Evolutionary conservation across 2,329 filamentous ascomycete species (phyloP), one percentile per base, ranked within the genome.

Genomic region (Talaromyces sp.): DNA sequence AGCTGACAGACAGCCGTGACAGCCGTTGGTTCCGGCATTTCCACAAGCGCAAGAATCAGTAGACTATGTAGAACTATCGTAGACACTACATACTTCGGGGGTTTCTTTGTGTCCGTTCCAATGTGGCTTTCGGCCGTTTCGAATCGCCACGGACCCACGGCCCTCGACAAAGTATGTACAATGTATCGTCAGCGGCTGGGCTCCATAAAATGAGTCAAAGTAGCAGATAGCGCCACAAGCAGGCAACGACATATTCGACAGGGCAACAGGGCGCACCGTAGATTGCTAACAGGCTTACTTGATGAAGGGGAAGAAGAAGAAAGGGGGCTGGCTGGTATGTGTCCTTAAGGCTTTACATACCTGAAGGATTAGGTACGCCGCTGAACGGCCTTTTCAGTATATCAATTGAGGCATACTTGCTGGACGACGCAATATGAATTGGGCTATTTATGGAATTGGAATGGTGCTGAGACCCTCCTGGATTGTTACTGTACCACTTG

Each of bases 61-160:
- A 16, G 3, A 22, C 20, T 4, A 33, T 22, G 7, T 36, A 20
- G 40, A 42, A 39, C 39, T n/a, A 11, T 5, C 35, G n/a, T 10
- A 17, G 30, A 52, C 29, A 9, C 47, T 46, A 27, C n/a, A n/a
- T 51, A 19, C 27, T 35, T 35, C 33, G 13, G 27, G 3, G 27
- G 27, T 16, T 27, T 13, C 24, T 4, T 10, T 20, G 40, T 27
- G 13, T 19, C 19, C 30, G 22, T 41, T 32, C 33, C 35, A 33
- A 27, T 39, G 32, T 40, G 42, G 33, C n/a, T 20, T 22, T 41
- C 24, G 42, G 35, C 17, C 44, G 40, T 37, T 47, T 44, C 19
- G 17, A 32, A 36, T 51, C 49, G 55, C 55, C 57, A 61, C 55
- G 22, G 53, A 52, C 49, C 53, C 57, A 57, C 47, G 51, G 29